Evolutionary conservation across 768 basidiomycete species (phyloP), one percentile per base, ranked within the genome.

Genomic region (Agaricus blazei): DNA sequence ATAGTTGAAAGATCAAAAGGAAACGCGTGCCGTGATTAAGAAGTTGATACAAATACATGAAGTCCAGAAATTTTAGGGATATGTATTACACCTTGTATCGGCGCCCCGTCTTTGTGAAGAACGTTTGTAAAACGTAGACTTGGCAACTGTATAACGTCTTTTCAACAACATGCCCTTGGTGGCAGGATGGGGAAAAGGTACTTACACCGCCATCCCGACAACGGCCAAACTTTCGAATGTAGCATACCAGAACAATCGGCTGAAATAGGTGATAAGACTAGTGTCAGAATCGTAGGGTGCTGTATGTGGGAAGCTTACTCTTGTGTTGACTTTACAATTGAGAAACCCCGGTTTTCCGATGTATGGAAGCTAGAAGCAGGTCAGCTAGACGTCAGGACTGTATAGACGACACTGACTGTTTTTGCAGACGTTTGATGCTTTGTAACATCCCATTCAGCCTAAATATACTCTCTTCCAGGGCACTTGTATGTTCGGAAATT

Each of bases 391-490:
- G 26, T 31, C 27, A 19, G 47, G 29, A 48, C 4, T 7, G 48
- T 14, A 31, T 29, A 47, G 2, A 7, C 6, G 34, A n/a, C 5
- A 79, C 92, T 63, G 64, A 96, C 93, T 93, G 84, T 74, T 94
- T 92, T 74, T 99, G 97, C 43, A 90, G 90, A 53, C 96, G 75
- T 69, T 94, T 93, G 60, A 99, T 90, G 60, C 81, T 90, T 77
- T 86, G 83, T 60, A 99, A 72, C 82, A 93, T 81, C 24, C 87
- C 87, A 60, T 84, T 93, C 56, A 99, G 75, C 53, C 92, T 83
- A 74, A 92, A 98, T 50, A 98, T 87, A 67, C 92, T 95, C 76
- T 99, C 97, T 72, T 98, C 96, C 54, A 99, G 74, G 9, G 89
- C 84, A 51, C 82, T 90, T 26, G 97, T 98, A 62, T 98, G 97